phyloP scores from a whole-genome alignment of 208 protist genomes.

The Novymonas esmeraldas region DNA sequence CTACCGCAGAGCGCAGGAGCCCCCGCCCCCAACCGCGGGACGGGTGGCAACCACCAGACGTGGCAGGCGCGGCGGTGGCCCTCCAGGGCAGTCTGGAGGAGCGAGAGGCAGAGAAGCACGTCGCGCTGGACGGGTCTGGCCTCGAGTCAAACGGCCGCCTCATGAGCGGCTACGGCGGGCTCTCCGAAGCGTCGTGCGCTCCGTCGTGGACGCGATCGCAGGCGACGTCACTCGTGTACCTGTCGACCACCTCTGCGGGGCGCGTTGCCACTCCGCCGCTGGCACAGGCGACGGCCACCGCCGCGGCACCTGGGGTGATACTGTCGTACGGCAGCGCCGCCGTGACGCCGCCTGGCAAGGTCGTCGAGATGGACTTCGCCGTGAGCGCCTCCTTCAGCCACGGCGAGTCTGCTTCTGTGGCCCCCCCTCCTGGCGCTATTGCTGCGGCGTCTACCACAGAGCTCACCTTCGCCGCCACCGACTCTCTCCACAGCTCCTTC shows the following conservation, averaged over 20 bases:
- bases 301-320: background rate
- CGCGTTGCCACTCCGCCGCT: background rate
- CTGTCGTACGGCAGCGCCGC: background rate
- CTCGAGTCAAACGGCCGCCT: background rate
- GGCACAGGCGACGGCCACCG: background rate
- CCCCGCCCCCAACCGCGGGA: background rate
- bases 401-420: background rate
- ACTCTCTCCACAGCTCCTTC: background rate
- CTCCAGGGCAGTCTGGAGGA: background rate
- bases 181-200: slow-evolving; percentile 8
- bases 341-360: background rate
- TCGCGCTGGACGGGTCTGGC: background rate
- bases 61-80: background rate
- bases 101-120: background rate
- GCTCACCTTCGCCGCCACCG: background rate
- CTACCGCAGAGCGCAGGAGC: background rate
- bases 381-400: too few relatives aligned
- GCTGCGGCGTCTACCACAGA: too few relatives aligned
- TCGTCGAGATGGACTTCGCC: background rate
- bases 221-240: background rate
- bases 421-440: too few relatives aligned
- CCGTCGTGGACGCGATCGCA: background rate
- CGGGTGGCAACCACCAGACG: background rate
- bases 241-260: background rate
- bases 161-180: slow-evolving; percentile 16